Percentiles rank a stretch among this genome's conserved stretches.
phyloP scores from a whole-genome alignment of 441 rosid genomes.

The Aleurites moluccanus region DNA sequence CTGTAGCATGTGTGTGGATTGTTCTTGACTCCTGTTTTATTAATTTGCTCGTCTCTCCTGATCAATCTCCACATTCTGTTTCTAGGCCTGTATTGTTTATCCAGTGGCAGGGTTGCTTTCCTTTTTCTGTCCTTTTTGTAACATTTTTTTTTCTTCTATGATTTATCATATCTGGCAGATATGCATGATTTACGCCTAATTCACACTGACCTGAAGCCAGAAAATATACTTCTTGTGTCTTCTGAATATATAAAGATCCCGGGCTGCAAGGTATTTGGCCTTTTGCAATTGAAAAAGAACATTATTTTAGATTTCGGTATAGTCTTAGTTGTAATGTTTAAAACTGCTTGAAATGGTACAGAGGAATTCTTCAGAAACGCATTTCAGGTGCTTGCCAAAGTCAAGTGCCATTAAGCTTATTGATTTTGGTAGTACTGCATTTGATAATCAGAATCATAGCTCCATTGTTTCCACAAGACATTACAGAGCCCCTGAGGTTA shows the following conservation, averaged over 20 bases:
- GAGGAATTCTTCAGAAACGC: slow-evolving; percentile 62
- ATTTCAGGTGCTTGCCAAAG: slow-evolving; percentile 81
- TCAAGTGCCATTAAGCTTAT: slow-evolving; percentile 94
- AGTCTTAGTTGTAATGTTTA: slow-evolving; percentile 27
- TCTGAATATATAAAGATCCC: slow-evolving; percentile 70
- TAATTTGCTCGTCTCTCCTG: slow-evolving; percentile 25
- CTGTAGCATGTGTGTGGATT: slow-evolving; percentile 92
- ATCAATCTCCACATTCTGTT: slow-evolving; percentile 27
- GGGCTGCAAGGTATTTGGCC: slow-evolving; percentile 60
- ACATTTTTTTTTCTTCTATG: slow-evolving; percentile 29
- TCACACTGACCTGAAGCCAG: slow-evolving; percentile 93
- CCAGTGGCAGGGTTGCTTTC: slow-evolving; percentile 23
- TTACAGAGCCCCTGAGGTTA: slow-evolving; percentile 91
- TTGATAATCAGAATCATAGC: slow-evolving; percentile 74
- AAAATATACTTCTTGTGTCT: slow-evolving; percentile 84
- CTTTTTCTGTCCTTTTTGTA: slow-evolving; percentile 12
- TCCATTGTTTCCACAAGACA: slow-evolving; percentile 83
- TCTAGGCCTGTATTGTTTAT: slow-evolving; percentile 29
- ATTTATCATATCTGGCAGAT: slow-evolving; percentile 47
- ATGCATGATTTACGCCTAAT: slow-evolving; percentile 80
- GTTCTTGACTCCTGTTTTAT: slow-evolving; percentile 41
- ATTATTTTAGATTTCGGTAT: slow-evolving; percentile 34
- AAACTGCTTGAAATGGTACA: slow-evolving; percentile 55
- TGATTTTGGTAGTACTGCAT: slow-evolving; percentile 90
- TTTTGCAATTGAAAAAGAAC: slow-evolving; percentile 26